phyloP scores from a whole-genome alignment of 1,284 basidiomycete genomes.

The Hypsizygus ulmarius region DNA sequence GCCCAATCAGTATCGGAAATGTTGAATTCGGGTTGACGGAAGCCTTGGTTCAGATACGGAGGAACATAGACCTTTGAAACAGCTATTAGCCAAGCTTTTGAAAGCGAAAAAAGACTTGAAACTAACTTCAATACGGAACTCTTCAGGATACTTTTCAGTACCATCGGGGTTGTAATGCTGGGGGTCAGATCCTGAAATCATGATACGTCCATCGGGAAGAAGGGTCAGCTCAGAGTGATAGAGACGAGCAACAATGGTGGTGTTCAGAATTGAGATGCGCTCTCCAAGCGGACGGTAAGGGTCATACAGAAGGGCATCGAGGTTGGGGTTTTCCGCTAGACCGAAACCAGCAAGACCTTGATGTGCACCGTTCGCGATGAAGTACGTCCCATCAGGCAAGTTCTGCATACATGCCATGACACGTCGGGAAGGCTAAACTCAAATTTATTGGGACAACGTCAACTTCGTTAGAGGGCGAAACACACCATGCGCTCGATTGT shows the following conservation, averaged over 20 bases:
- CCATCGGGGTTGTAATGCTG: conserved; percentile 44
- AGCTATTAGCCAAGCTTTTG: background rate
- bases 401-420: conserved; percentile 74
- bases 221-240: conserved; percentile 79
- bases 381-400: conserved; percentile 70
- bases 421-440: conserved; percentile 61
- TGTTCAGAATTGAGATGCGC: conserved; percentile 63
- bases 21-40: conserved; percentile 55
- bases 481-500: conserved; percentile 70
- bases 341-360: conserved; percentile 75
- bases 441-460: background rate
- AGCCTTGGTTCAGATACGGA: conserved; percentile 64
- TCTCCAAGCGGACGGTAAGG: conserved; percentile 56
- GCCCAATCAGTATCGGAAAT: conserved; percentile 60
- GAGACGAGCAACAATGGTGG: conserved; percentile 75
- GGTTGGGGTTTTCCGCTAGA: conserved; percentile 61
- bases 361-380: conserved; percentile 69
- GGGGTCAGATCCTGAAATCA: conserved; percentile 75
- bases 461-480: background rate
- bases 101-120: background rate
- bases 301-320: conserved; percentile 66
- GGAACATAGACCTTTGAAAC: conserved; percentile 60
- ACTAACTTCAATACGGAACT: conserved; percentile 64
- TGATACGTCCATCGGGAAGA: conserved; percentile 65
- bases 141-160: conserved; percentile 53